Base-by-base conservation (phyloP, 495 filamentous ascomycete genomes). In the Glutinoglossum americanum region DNA sequence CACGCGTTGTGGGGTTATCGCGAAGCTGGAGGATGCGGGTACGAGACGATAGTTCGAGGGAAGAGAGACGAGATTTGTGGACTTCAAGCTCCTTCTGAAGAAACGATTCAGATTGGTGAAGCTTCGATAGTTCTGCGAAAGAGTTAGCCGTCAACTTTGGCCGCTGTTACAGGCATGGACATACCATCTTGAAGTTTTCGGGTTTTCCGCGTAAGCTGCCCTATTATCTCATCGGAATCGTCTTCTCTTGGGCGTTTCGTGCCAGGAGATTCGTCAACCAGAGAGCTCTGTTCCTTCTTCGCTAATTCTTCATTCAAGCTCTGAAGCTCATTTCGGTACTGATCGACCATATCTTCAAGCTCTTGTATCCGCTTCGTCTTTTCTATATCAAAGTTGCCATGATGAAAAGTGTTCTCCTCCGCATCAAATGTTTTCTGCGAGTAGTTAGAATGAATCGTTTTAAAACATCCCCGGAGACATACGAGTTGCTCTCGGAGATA, bases 1-100 rank as follows among this genome's bases (percentile, higher is more conserved):
- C 79, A 60, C 88, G 77, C 0, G 87, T 76, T 8, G 90, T 97
- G 0, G 92, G 92, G 65, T 99, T 99, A 41, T 82, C 80, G 59
- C 87, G 82, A 25, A 99, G 73, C 57, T 88, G 82, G 27, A 99
- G 81, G 53, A 97, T 74, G 25, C 92, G 89, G 4, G 83, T 94
- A 56, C 84, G 81, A 35, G 83, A 83, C 48, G 80, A 77, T 17
- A 80, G 74, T 62, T 85, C 77, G 35, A 92, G 81, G 0, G 81
- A 76, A 41, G 75, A 71, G 51, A 94, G 76, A 60, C 90, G 85
- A 1, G 80, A 74, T 59, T 81, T 71, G 17, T 77, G 68, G 19
- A 88, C 88, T 8, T 81, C 71, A 49, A 89, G 76, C 60, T 94
- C 89, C 56, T 80, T 82, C 64, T 84, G 74, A 0, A 92, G 73